Evolutionary conservation across 441 rosid genomes (phyloP).

Genomic region (Melianthus villosus): DNA sequence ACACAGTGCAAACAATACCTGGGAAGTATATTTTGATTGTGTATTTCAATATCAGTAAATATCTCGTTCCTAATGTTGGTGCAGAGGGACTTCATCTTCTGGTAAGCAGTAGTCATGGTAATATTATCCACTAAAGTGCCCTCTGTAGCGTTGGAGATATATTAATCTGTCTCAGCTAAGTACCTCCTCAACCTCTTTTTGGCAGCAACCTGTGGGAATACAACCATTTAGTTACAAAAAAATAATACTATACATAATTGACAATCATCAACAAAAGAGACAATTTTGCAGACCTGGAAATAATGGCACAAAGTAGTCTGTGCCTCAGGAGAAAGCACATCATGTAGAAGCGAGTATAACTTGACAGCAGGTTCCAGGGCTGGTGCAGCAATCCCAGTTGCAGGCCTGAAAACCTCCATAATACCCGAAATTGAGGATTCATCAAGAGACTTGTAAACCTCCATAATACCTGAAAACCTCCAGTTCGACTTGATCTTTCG

Average conservation of each 20-base stretch:
- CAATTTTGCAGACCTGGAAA: constrained; percentile 49
- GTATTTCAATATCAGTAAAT: constrained; percentile 79
- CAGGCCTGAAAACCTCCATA: constrained; percentile 54
- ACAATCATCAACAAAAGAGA: constrained; percentile 5
- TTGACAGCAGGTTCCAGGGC: constrained; percentile 83
- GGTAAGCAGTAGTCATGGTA: constrained; percentile 71
- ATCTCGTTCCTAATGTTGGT: constrained; percentile 69
- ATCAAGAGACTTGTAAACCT: constrained; percentile 88
- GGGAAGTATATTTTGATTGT: constrained; percentile 76
- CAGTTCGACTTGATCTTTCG: constrained; percentile 91
- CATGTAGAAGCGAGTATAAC: constrained; percentile 77
- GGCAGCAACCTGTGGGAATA: constrained; percentile 53
- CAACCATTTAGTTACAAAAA: constrained; percentile 8
- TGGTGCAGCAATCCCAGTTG: constrained; percentile 76
- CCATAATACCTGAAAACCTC: constrained; percentile 64
- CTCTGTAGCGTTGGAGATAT: constrained; percentile 46
- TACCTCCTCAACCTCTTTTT: constrained; percentile 79
- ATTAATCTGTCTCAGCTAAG: constrained; percentile 85
- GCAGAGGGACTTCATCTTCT: constrained; percentile 76
- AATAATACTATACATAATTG: neutral
- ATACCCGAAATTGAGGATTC: constrained; percentile 71
- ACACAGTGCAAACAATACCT: constrained; percentile 46
- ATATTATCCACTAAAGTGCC: constrained; percentile 44
- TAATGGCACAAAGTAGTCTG: constrained; percentile 75
- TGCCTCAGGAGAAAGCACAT: constrained; percentile 80